Conservation (phyloP, 768 basidiomycete species). For the Dendrothele bispora region DNA sequence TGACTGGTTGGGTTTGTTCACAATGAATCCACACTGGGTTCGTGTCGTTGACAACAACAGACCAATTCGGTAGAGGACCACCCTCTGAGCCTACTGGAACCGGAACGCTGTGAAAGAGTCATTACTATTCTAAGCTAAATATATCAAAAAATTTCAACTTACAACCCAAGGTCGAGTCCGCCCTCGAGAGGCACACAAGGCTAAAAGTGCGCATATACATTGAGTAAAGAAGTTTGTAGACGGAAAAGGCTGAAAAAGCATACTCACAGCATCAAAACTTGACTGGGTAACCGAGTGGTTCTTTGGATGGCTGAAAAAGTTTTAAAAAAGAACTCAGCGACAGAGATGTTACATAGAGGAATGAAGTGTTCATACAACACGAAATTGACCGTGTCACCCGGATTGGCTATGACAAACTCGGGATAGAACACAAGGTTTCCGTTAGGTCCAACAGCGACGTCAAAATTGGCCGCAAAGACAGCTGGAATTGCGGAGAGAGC, state of each 20-base stretch:
- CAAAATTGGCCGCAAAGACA: constrained; percentile 24
- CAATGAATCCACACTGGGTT: constrained; percentile 62
- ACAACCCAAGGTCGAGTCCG: constrained; percentile 40
- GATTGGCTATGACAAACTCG: constrained; percentile 35
- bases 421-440: constrained; percentile 33
- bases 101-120: constrained; percentile 27
- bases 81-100: constrained; percentile 41
- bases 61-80: constrained; percentile 32
- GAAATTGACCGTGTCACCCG: constrained; percentile 49
- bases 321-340: not conserved
- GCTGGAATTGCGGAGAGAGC: constrained; percentile 25
- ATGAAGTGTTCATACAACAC: constrained; percentile 42
- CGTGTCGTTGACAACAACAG: constrained; percentile 38
- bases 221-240: not conserved
- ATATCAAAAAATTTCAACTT: constrained; percentile 11
- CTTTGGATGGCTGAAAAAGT: constrained; percentile 38
- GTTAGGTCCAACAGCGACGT: constrained; percentile 36
- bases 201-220: not conserved
- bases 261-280: constrained; percentile 36
- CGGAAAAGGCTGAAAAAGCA: no score
- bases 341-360: not conserved
- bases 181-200: constrained; percentile 27
- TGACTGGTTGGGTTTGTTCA: constrained; percentile 33
- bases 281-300: constrained; percentile 51
- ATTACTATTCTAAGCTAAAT: not conserved